phyloP scores from a whole-genome alignment of 345 rosid genomes.

The Clausena lansium region DNA sequence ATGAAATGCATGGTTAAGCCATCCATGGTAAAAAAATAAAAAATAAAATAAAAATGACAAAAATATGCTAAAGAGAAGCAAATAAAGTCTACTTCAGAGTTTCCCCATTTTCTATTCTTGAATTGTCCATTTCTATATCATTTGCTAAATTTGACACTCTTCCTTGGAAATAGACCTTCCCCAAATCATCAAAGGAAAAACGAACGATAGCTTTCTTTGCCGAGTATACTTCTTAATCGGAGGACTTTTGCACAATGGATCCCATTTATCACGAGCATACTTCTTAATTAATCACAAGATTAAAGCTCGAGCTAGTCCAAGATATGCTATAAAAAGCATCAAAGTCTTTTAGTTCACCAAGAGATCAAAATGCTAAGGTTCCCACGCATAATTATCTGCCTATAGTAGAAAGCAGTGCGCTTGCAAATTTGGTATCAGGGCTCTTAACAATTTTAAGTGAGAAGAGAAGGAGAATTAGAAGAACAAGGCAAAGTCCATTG shows the following conservation, averaged over 20 bases:
- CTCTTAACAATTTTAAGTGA: neutral
- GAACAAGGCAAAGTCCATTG: no score
- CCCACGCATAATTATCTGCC: constrained; percentile 81
- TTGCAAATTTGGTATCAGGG: constrained; percentile 77
- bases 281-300: constrained; percentile 75
- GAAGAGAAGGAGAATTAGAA: no score
- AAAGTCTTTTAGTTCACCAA: no score
- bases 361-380: constrained; percentile 81
- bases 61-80: constrained; percentile 51
- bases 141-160: neutral
- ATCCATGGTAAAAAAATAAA: neutral
- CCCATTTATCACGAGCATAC: constrained; percentile 79
- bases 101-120: neutral
- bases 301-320: no score
- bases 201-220: constrained; percentile 76
- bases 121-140: neutral
- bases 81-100: neutral
- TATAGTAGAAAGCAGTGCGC: constrained; percentile 73
- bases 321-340: no score
- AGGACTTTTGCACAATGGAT: neutral
- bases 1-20: neutral
- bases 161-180: constrained; percentile 54
- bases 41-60: constrained; percentile 15
- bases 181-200: constrained; percentile 65
- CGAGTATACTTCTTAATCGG: constrained; percentile 47